Base-by-base conservation (phyloP, 768 basidiomycete species). In the Infundibulicybe gibba region DNA sequence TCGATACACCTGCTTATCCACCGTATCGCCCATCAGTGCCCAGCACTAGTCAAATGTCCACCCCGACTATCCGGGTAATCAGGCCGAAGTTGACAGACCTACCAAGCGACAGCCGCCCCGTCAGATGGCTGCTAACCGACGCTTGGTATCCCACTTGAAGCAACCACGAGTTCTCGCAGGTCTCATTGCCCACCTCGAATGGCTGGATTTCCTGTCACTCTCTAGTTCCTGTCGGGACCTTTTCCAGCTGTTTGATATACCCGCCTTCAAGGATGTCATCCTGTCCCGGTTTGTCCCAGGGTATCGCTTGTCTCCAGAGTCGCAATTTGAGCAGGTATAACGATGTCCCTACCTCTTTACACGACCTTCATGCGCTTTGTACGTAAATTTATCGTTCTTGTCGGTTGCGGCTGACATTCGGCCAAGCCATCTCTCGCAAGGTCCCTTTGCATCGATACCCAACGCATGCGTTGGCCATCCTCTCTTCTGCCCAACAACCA, bases 361-460 rank as follows among this genome's bases (percentile, higher is more conserved):
- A 72, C 40, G 83, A 89, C 60, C 64, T 90, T 13, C 72, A 81
- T 57, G 63, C 84, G 16, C 74, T 90, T 44, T 58, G 88, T 90
- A 67, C 62, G 87, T 76, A 41, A 41, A 40, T 34, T 31, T 41
- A 40, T 41, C 49, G 41, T 53, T 48, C 45, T 49, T 25, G 45
- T 49, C 43, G 34, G 40, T 56, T 41, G 32, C 44, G 47, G 37
- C 34, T 34, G 32, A 48, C 19, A 16, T 19, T 40, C 41, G 15
- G 40, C 49, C 51, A 53, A 89, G 87, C 85, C 52, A 66, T 81
- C 41, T 88, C 88, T 0, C 83, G 85, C 55, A 68, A 68, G 9
- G 64, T 83, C 9, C 77, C 81, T 0, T 71, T 89, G 17, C 85
- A 88, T 53, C 72, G 71, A 31, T 91, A 90, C 54, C 87, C 88